Conservation (phyloP, 192 early-diverging fungal genomes). For the Umbelopsis ramanniana region DNA sequence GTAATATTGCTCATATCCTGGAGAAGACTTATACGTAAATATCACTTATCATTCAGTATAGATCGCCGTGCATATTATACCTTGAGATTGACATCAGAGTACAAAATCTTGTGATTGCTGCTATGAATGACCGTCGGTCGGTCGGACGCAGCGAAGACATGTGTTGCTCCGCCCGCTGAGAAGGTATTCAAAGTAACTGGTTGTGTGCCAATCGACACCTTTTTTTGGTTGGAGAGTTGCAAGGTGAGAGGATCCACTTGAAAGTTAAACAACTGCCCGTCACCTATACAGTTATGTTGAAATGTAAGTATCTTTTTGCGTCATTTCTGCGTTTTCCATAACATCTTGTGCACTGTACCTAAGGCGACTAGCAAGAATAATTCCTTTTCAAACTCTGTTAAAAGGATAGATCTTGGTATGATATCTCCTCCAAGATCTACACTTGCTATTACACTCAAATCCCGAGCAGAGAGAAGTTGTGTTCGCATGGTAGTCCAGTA, state of each 20-base stretch:
- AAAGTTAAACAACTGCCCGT: conserved; percentile 86
- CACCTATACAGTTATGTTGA: conserved; percentile 46
- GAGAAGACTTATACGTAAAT: conserved; percentile 2
- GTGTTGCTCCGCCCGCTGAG: conserved; percentile 49
- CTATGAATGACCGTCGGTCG: conserved; percentile 83
- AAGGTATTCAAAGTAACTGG: conserved; percentile 72
- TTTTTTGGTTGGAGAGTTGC: conserved; percentile 55
- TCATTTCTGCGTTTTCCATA: not conserved
- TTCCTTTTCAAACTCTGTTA: conserved; percentile 70
- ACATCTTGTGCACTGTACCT: conserved; percentile 35
- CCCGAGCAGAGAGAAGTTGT: conserved; percentile 59
- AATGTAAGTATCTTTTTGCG: not conserved
- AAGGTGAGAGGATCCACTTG: conserved; percentile 48
- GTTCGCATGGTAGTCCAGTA: conserved; percentile 76
- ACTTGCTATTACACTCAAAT: conserved; percentile 51
- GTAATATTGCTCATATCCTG: conserved; percentile 68
- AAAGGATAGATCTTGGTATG: conserved; percentile 75
- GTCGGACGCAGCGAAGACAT: conserved; percentile 89
- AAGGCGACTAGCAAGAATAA: conserved; percentile 79
- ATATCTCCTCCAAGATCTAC: conserved; percentile 56
- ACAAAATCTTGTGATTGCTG: conserved; percentile 77
- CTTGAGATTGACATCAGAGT: conserved; percentile 86
- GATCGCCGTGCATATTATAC: conserved; percentile 39
- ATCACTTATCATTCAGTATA: not conserved
- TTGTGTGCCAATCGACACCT: conserved; percentile 76